Conservation (phyloP, 768 basidiomycete species). For the Naganishia randhawae region DNA sequence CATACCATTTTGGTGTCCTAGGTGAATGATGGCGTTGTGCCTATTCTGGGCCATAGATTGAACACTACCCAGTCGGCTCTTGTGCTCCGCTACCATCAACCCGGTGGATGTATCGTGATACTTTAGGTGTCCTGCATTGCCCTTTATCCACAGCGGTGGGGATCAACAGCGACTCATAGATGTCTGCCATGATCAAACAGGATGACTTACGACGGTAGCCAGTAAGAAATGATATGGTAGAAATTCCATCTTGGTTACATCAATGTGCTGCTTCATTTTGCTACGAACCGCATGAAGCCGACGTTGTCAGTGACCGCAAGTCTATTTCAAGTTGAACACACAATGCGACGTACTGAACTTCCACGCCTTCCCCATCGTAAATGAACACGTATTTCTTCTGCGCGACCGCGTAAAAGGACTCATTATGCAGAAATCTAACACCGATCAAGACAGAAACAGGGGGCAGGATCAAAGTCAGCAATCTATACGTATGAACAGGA, state of each 20-base stretch:
- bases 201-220: conserved; percentile 65
- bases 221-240: conserved; percentile 94
- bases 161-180: not conserved
- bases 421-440: conserved; percentile 82
- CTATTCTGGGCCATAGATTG: conserved; percentile 81
- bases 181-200: not conserved
- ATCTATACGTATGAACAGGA: not conserved
- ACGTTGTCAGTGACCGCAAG: not conserved
- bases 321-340: not conserved
- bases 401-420: conserved; percentile 87
- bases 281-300: conserved; percentile 36
- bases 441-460: not conserved
- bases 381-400: conserved; percentile 95
- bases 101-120: conserved; percentile 98
- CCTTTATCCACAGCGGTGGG: conserved; percentile 54
- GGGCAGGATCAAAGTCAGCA: not conserved
- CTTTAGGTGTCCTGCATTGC: conserved; percentile 84
- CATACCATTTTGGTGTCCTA: conserved; percentile 85
- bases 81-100: conserved; percentile 74
- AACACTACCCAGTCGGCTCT: conserved; percentile 83
- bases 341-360: conserved; percentile 62
- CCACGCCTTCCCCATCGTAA: conserved; percentile 89
- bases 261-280: conserved; percentile 58
- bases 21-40: conserved; percentile 88
- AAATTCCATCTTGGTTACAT: conserved; percentile 84